Evolutionary conservation across 805 yeast species (phyloP), one percentile per base, ranked within the genome.

Genomic region (Candida easanensis): DNA sequence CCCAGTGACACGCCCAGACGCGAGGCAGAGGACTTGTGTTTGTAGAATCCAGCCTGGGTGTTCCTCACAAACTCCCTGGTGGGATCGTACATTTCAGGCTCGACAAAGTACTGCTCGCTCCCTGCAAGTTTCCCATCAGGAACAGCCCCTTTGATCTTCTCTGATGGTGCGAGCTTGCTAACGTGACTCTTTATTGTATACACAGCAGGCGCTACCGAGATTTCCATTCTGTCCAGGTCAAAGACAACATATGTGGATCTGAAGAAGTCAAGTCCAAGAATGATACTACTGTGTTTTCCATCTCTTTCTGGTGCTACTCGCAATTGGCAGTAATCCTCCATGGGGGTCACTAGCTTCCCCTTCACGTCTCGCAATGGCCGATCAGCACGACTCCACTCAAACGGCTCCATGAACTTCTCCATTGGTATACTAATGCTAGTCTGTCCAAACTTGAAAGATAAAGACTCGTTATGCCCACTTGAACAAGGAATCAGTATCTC

Each of bases 161-260:
- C 11, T 8, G 43, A 19, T 5, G 13, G 17, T 16, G 16, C 21
- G 4, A 54, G 26, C 30, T 19, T 37, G 30, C 25, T 28, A 15
- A 44, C 15, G 14, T 36, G 37, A 8, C 40, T 36, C 38, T 37
- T 38, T 3, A 16, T 16, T 4, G 52, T 48, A 30, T 45, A 46
- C 3, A 45, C 33, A 4, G 55, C 49, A 4, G 58, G 57, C 7
- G 62, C 62, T 19, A 57, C 25, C 3, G 54, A 49, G 5, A 57
- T 34, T 21, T 53, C 53, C 53, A 52, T 46, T 14, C 34, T 32
- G 37, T 55, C 61, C 8, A 55, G 33, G 39, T 58, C 62, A 36
- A 52, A 58, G 10, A 56, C 58, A 8, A 52, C 46, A 22, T 57
- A 57, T 3, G 45, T 11, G 10, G 50, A 31, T 36, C 50, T 48